Evolutionary conservation across 805 yeast species (phyloP).

Genomic region (Kodamaea kakaduensis): DNA sequence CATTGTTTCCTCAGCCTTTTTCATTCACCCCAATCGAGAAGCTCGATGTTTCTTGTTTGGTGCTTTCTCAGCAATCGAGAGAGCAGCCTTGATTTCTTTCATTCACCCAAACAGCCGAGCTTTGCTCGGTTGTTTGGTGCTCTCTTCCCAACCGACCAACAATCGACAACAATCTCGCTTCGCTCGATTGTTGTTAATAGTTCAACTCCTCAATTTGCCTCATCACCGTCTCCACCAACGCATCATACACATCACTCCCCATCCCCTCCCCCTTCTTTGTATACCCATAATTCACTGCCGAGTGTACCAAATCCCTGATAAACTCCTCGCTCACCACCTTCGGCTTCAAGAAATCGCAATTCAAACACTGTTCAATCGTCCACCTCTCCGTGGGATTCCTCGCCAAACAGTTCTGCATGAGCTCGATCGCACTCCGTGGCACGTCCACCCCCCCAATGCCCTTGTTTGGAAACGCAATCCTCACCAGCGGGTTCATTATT

Average conservation of each 20-base stretch:
- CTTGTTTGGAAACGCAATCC: constrained; percentile 58
- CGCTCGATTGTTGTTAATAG: too few relatives aligned
- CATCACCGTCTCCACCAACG: constrained; percentile 53
- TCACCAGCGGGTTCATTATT: constrained; percentile 78
- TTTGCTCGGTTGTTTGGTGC: background rate
- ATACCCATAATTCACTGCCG: constrained; percentile 72
- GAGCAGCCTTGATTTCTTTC: background rate
- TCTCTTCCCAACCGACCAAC: background rate
- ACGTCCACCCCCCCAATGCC: constrained; percentile 62
- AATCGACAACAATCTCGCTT: background rate
- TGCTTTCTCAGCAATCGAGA: background rate
- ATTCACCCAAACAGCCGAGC: background rate
- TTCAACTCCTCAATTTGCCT: constrained; percentile 41
- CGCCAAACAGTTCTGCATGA: constrained; percentile 66
- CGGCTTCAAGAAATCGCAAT: constrained; percentile 69
- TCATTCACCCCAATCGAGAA: too few relatives aligned
- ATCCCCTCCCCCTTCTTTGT: constrained; percentile 31
- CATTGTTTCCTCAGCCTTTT: too few relatives aligned
- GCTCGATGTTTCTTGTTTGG: background rate
- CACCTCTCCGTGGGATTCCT: constrained; percentile 68
- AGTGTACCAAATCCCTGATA: constrained; percentile 65
- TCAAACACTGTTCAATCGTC: constrained; percentile 58
- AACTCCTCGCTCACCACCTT: constrained; percentile 64
- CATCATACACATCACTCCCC: constrained; percentile 37
- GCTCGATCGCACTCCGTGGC: constrained; percentile 63